A percentile compares a stretch with the other conserved stretches of the same genome.
These are phyloP conservation scores for Aspergillus sp. DNA, from an alignment of 2,329 filamentous ascomycete genomes.

Conservation along the genomic window DNA sequence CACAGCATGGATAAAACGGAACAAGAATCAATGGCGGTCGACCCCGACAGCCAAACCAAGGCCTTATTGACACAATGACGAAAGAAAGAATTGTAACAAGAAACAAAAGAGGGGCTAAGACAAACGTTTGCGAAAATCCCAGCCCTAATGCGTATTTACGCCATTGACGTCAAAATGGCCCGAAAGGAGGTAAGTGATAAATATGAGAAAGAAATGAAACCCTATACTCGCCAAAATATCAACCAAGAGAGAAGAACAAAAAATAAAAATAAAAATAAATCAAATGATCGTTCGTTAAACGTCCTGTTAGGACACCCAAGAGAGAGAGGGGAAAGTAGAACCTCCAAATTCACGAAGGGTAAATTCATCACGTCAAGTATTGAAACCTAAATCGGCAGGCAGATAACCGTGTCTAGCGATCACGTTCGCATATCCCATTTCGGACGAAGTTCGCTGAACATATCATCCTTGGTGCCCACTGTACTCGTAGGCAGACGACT, in stretches of 20 bases:
- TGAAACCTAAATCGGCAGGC: neutral
- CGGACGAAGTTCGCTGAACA: constrained; percentile 54
- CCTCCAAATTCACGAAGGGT: constrained; percentile 2
- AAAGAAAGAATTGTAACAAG: constrained; percentile 2
- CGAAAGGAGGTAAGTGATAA: too few relatives aligned
- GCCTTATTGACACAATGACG: too few relatives aligned
- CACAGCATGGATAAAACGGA: too few relatives aligned
- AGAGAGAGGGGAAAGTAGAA: neutral
- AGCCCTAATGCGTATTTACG: constrained; percentile 15
- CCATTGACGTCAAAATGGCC: constrained; percentile 8
- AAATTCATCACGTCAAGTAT: constrained; percentile 13
- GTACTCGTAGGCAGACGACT: constrained; percentile 75
- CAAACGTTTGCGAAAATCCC: constrained; percentile 1
- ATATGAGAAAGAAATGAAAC: too few relatives aligned
- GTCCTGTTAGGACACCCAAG: constrained; percentile 7
- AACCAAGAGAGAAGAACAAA: constrained; percentile 2
- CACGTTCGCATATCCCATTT: constrained; percentile 45
- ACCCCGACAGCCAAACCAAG: neutral
- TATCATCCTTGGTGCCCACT: constrained; percentile 67
- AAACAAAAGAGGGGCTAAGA: constrained; percentile 5
- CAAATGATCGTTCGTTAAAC: constrained; percentile 15
- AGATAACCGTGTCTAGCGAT: neutral
- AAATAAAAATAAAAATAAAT: neutral
- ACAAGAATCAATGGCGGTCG: too few relatives aligned
- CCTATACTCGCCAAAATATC: too few relatives aligned